Evolutionary conservation across 192 early-diverging fungal species (phyloP).

Genomic region (Chytriomyces sp.): DNA sequence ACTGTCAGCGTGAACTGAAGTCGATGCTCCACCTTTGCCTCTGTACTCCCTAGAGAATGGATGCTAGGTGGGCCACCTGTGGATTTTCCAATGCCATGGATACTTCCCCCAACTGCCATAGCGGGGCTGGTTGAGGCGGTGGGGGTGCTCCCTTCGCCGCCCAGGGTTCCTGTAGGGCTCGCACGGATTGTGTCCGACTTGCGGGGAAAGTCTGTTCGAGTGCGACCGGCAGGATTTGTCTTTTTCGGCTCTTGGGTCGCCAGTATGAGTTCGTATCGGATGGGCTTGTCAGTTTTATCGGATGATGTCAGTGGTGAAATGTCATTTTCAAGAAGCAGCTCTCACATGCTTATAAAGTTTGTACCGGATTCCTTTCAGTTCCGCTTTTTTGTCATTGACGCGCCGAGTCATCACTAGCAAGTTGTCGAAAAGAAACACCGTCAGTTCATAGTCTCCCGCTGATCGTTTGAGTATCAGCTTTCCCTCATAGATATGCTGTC

Average conservation of each 20-base stretch:
- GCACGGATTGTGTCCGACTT: neutral
- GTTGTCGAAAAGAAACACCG: conserved; percentile 86
- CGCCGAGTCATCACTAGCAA: conserved; percentile 41
- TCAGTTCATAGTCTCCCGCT: conserved; percentile 3
- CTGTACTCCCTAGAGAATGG: neutral
- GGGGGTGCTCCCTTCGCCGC: too few species aligned
- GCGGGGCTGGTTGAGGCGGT: neutral
- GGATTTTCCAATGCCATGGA: too few species aligned
- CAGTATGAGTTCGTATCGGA: conserved; percentile 74
- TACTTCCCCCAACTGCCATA: too few species aligned
- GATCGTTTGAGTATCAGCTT: conserved; percentile 56
- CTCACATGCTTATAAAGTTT: conserved; percentile 24
- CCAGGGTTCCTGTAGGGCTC: too few species aligned
- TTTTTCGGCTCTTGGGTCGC: conserved; percentile 10
- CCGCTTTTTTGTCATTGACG: conserved; percentile 35
- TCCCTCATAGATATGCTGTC: conserved; percentile 79
- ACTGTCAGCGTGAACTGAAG: conserved; percentile 13
- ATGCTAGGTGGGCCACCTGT: neutral
- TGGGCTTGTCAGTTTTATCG: conserved; percentile 60
- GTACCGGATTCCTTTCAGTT: conserved; percentile 23
- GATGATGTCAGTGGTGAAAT: neutral
- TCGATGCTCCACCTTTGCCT: neutral
- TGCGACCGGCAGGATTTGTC: neutral
- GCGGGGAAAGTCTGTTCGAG: neutral
- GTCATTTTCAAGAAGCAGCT: neutral